These are phyloP conservation scores for Saturnispora sekii DNA, from an alignment of 805 yeast species.

Conservation along the genomic window DNA sequence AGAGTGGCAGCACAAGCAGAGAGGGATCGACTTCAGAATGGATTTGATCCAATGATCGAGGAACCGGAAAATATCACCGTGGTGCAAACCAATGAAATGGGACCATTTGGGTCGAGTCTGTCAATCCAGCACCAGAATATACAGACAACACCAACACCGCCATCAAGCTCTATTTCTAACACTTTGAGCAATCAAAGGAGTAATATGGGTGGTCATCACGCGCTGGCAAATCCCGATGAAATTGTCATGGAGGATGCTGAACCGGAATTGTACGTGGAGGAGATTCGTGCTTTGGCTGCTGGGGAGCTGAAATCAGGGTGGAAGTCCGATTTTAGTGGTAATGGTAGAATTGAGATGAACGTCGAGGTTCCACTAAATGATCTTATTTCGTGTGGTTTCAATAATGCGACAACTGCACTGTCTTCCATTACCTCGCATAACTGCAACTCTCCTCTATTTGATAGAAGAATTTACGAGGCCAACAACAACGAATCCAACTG, in stretches of 20 bases:
- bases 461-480: slow-evolving; percentile 17
- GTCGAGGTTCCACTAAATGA: slow-evolving; percentile 58
- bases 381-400: slow-evolving; percentile 42
- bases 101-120: slow-evolving; percentile 1
- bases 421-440: slow-evolving; percentile 26
- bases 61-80: too few relatives aligned
- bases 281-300: slow-evolving; percentile 57
- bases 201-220: slow-evolving; percentile 1
- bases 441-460: slow-evolving; percentile 25
- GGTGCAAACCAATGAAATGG: slow-evolving; percentile 5
- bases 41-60: too few relatives aligned
- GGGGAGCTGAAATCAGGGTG: slow-evolving; percentile 89
- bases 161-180: background rate
- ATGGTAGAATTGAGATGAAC: slow-evolving; percentile 72
- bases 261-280: slow-evolving; percentile 48
- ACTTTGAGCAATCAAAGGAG: slow-evolving; percentile 6
- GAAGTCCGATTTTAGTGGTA: slow-evolving; percentile 81
- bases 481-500: slow-evolving; percentile 36
- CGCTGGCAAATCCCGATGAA: slow-evolving; percentile 13
- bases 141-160: background rate
- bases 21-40: background rate
- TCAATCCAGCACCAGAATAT: background rate
- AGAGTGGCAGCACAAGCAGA: slow-evolving; percentile 2
- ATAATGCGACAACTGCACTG: slow-evolving; percentile 21
- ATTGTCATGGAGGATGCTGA: slow-evolving; percentile 9